Evolutionary conservation across 2,329 filamentous ascomycete genomes (phyloP), one percentile per base, ranked within the genome.

Genomic region (Penicillium sp.): DNA sequence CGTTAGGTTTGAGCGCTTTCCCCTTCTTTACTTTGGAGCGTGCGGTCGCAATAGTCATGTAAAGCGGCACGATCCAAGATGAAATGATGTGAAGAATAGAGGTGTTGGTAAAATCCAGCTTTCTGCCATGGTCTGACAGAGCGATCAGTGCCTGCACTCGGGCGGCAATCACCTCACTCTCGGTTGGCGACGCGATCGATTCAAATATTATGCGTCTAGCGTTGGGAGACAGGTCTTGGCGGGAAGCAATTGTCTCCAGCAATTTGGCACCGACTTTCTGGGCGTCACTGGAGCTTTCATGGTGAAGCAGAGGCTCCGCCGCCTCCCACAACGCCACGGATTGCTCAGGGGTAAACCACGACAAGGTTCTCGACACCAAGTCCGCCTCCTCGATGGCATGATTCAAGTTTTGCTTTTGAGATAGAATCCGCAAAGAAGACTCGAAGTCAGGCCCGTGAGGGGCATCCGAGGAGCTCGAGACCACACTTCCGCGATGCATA

Each of bases 91-190:
- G 76, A 15, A 80, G 66, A 38, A 80, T 70, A 6, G 78, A 78
- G 4, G 73, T 72, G 35, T 71, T 69, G 30, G 76, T 71, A 64
- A 79, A 80, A 35, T 80, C 78, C 45, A 80, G 61, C 60, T 79
- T 80, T 50, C 78, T 74, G 50, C 78, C 78, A 70, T 80, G 77
- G 54, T 80, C 78, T n/a, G 78, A 78, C 42, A 80, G 67, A 6
- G 71, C 69, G 35, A 79, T 75, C 59, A 80, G 71, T 1, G 78
- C 72, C 51, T 78, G 75, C 15, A 80, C 72, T 4, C 75, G 75
- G 13, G 75, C 67, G 19, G 78, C 73, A 53, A 80, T 73, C 40
- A 78, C 72, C 56, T 80, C 78, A 15, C 73, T 65, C 17, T 73
- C 71, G 1, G 75, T 73, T 8, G 74, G 68, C 12, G 65, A 66